These are phyloP conservation scores for Bisporella sp. DNA, from an alignment of 2,329 filamentous ascomycete species.

Conservation along the genomic window DNA sequence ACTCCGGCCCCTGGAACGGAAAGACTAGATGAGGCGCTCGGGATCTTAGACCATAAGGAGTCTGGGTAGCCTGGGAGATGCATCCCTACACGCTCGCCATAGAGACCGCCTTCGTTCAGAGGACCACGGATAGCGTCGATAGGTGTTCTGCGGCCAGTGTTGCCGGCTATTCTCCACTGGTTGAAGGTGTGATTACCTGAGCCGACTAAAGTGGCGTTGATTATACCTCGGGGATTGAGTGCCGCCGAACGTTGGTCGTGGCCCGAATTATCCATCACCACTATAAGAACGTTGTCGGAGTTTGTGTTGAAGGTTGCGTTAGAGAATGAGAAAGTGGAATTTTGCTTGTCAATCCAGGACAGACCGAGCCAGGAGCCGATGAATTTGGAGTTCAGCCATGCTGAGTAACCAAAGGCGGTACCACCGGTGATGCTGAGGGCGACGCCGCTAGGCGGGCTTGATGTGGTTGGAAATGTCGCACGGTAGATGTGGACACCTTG, in stretches of 20 bases:
- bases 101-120: constrained; percentile 50
- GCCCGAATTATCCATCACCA: constrained; percentile 52
- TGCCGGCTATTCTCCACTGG: constrained; percentile 50
- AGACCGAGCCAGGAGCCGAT: constrained; percentile 43
- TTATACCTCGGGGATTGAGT: constrained; percentile 42
- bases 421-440: background rate
- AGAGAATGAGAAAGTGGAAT: constrained; percentile 11
- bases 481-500: too few relatives aligned
- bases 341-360: constrained; percentile 25
- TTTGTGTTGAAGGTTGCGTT: constrained; percentile 35
- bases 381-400: constrained; percentile 44
- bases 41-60: constrained; percentile 32
- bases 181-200: constrained; percentile 2
- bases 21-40: constrained; percentile 12
- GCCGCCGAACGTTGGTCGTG: constrained; percentile 45
- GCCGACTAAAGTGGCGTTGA: constrained; percentile 41
- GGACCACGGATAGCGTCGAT: constrained; percentile 47
- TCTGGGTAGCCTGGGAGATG: constrained; percentile 50
- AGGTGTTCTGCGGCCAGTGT: constrained; percentile 42
- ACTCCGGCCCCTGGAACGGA: constrained; percentile 44
- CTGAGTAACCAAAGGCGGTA: constrained; percentile 9
- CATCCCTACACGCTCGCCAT: constrained; percentile 49
- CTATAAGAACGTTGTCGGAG: constrained; percentile 37
- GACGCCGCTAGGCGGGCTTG: too few relatives aligned
- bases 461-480: too few relatives aligned